phyloP scores from a whole-genome alignment of 1,139 yeast species.

The Yamadazyma spencermartinsiae region DNA sequence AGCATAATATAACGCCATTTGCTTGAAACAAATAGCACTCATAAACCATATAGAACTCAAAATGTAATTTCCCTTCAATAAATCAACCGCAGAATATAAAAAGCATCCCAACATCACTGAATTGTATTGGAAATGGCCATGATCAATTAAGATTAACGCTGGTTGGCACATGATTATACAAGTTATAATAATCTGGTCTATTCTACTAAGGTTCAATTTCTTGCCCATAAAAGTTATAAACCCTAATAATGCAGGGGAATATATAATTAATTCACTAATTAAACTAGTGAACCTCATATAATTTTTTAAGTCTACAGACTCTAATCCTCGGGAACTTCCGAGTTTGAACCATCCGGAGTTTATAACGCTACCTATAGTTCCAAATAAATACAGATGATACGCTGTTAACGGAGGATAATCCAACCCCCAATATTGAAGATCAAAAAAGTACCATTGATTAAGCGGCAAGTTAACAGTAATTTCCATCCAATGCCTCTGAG shows the following conservation, averaged over 20 bases:
- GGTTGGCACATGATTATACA: constrained; percentile 82
- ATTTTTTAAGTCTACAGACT: constrained; percentile 63
- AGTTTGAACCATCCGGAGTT: constrained; percentile 77
- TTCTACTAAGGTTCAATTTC: constrained; percentile 52
- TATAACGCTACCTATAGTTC: constrained; percentile 65
- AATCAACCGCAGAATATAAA: constrained; percentile 63
- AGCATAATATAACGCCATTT: constrained; percentile 92
- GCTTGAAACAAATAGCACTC: constrained; percentile 79
- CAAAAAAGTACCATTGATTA: constrained; percentile 83
- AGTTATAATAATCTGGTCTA: constrained; percentile 75
- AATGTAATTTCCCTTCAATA: constrained; percentile 62
- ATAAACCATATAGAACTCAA: constrained; percentile 82
- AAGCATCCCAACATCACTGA: constrained; percentile 91
- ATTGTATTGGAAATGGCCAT: constrained; percentile 96
- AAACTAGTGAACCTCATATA: constrained; percentile 84
- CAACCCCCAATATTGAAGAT: constrained; percentile 90
- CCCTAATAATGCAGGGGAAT: constrained; percentile 78
- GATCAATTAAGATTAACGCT: constrained; percentile 79
- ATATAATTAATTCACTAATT: constrained; percentile 69
- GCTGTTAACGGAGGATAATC: constrained; percentile 98
- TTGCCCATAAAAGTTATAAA: constrained; percentile 69
- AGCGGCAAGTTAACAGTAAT: constrained; percentile 77
- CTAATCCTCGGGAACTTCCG: constrained; percentile 72
- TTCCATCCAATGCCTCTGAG: constrained; percentile 98
- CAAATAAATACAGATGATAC: constrained; percentile 81